Conservation (phyloP, 768 basidiomycete genomes). For the Coprinellus aureogranulatus region DNA sequence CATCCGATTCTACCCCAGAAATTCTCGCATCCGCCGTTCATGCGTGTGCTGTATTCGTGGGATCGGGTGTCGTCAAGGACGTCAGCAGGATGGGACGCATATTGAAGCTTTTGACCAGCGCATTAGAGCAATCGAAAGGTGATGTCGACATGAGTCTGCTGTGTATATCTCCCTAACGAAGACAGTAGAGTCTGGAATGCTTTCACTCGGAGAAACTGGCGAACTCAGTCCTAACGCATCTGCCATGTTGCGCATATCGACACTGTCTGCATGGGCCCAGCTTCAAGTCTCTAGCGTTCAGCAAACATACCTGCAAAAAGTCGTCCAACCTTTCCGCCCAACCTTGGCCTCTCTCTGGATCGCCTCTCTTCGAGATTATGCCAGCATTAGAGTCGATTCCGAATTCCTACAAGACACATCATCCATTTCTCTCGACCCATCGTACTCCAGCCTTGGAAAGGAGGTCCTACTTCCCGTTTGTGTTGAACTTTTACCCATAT, state of each 20-base stretch:
- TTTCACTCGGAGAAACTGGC: slow-evolving; percentile 81
- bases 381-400: slow-evolving; percentile 83
- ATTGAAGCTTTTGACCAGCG: slow-evolving; percentile 80
- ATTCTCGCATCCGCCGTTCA: slow-evolving; percentile 90
- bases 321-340: slow-evolving; percentile 76
- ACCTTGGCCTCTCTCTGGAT: slow-evolving; percentile 85
- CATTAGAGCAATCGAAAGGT: slow-evolving; percentile 80
- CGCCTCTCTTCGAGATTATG: slow-evolving; percentile 86
- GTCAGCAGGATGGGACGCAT: slow-evolving; percentile 91
- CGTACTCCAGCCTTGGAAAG: slow-evolving; percentile 83
- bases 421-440: slow-evolving; percentile 72
- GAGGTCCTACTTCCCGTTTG: slow-evolving; percentile 89
- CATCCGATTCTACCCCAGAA: slow-evolving; percentile 92
- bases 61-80: slow-evolving; percentile 92
- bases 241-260: slow-evolving; percentile 90
- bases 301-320: slow-evolving; percentile 74
- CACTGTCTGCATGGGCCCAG: slow-evolving; percentile 93
- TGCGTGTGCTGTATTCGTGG: slow-evolving; percentile 93
- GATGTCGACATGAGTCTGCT: neutral
- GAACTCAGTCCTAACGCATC: slow-evolving; percentile 93
- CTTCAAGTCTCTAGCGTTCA: slow-evolving; percentile 73
- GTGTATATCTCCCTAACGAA: neutral
- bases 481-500: slow-evolving; percentile 11
- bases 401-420: slow-evolving; percentile 79
- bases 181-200: slow-evolving; percentile 71